Evolutionary conservation across 2,329 filamentous ascomycete genomes (phyloP), one percentile per base, ranked within the genome.

Genomic region (Myriangium duriaei): DNA sequence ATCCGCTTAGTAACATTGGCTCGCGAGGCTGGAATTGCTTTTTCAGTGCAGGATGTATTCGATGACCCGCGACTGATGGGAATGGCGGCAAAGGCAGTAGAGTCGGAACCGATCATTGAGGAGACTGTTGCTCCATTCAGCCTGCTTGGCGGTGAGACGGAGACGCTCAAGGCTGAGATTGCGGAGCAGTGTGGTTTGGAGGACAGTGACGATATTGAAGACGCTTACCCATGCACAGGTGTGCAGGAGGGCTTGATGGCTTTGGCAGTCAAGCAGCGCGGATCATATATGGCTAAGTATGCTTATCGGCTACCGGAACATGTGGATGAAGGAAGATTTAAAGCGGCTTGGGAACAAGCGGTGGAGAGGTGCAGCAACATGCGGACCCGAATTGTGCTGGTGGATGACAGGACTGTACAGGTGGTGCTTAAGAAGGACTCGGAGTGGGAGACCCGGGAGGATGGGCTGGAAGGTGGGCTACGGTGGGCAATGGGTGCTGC

Each of bases 1-100:
- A 79, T 78, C 71, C 73, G 70, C 49, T 56, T 78, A 0, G 73
- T 76, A 1, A 63, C 69, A 7, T 67, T 69, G 37, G 65, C 69
- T 2, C 62, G 65, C 14, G 65, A 64, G 0, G 51, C 72, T 35
- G 57, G 60, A 6, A 47, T 77, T 14, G 69, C 63, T 10, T 16
- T 37, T 13, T 30, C 14, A 5, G 35, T 37, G 3, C 26, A 37
- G 17, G 6, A 19, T 11, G 17, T 37, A 3, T 37, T 37, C 28
- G 10, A 13, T 7, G 6, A 31, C 19, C 35, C 35, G 2, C 6
- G 16, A 6, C 26, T 37, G 11, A 3, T n/a, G 1, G 35, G 30
- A 7, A 4, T 37, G 35, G 35, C 35, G 4, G 2, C 4, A 34
- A 10, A 28, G 5, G 34, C 17, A 11, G 21, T 14, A 11, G 4